Percentiles rank a stretch among this genome's conserved stretches.
Evolutionary conservation across 495 filamentous ascomycete species (phyloP).

Genomic region (Podospora australis): DNA sequence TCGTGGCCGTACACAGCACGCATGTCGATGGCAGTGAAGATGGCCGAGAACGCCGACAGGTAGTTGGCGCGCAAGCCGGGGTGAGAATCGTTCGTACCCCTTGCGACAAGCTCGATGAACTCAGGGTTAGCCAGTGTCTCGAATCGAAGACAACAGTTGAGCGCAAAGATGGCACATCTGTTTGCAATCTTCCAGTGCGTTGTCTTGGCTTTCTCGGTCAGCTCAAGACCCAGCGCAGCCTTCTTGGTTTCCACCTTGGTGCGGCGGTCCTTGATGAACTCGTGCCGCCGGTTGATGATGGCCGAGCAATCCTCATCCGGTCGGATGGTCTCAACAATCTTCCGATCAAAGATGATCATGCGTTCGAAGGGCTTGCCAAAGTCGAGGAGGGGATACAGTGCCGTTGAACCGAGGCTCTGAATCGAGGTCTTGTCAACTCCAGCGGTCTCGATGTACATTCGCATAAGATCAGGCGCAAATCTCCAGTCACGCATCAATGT

Average conservation of each 20-base stretch:
- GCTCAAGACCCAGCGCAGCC: slow-evolving; percentile 66
- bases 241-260: slow-evolving; percentile 75
- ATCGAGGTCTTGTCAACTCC: slow-evolving; percentile 89
- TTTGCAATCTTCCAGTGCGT: slow-evolving; percentile 96
- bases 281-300: slow-evolving; percentile 58
- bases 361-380: slow-evolving; percentile 79
- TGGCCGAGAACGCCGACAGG: slow-evolving; percentile 65
- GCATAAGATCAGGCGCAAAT: slow-evolving; percentile 78
- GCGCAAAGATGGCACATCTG: slow-evolving; percentile 78
- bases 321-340: slow-evolving; percentile 63
- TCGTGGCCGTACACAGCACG: slow-evolving; percentile 79
- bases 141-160: slow-evolving; percentile 82
- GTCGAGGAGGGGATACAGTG: slow-evolving; percentile 81
- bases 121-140: slow-evolving; percentile 74
- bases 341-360: slow-evolving; percentile 78
- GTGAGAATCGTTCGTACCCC: slow-evolving; percentile 83
- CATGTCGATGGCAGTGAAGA: slow-evolving; percentile 79
- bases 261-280: slow-evolving; percentile 66
- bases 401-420: slow-evolving; percentile 76
- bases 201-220: slow-evolving; percentile 66
- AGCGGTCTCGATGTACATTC: slow-evolving; percentile 81
- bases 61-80: slow-evolving; percentile 79
- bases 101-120: slow-evolving; percentile 76
- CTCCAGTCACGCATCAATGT: slow-evolving; percentile 87
- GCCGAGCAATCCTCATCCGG: slow-evolving; percentile 60